These are phyloP conservation scores for Pugionium dolabratum DNA, from an alignment of 345 rosid species.

Conservation along the genomic window DNA sequence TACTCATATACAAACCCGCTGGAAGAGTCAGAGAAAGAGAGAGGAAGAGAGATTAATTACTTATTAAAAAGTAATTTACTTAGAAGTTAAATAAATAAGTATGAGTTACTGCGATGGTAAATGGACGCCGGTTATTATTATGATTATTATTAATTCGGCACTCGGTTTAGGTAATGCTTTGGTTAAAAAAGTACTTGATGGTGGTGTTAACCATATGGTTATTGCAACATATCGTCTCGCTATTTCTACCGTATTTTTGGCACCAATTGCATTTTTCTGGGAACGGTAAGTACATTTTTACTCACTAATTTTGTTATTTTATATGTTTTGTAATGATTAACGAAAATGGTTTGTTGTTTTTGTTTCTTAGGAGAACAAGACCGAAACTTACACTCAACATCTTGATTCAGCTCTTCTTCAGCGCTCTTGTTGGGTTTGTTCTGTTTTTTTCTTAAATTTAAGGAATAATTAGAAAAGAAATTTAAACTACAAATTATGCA, in stretches of 20 bases:
- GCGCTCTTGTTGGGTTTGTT: constrained; percentile 67
- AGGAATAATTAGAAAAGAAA: no score
- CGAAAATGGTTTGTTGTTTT: background rate
- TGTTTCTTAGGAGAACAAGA: constrained; percentile 56
- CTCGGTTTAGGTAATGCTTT: constrained; percentile 55
- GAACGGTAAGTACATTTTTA: constrained; percentile 50
- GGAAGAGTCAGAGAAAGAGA: background rate
- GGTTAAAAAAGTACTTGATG: constrained; percentile 55
- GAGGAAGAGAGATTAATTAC: constrained; percentile 9
- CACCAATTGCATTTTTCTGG: constrained; percentile 55
- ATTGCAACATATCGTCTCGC: constrained; percentile 61
- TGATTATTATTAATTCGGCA: constrained; percentile 50
- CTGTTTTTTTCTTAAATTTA: background rate
- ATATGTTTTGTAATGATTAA: background rate
- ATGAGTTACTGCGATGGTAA: constrained; percentile 43
- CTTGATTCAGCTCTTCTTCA: constrained; percentile 61
- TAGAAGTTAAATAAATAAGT: background rate
- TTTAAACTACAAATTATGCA: no score
- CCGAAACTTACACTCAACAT: constrained; percentile 60
- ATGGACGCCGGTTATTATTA: constrained; percentile 54
- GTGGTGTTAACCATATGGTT: constrained; percentile 57
- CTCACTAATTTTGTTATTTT: background rate
- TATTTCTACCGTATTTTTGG: constrained; percentile 54
- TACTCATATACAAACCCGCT: constrained; percentile 6
- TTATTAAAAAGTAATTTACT: background rate